Percentiles rank a stretch among this genome's conserved stretches.
Conservation (phyloP, 169 alveolate species). For the Cryptosporidium viatorum region DNA sequence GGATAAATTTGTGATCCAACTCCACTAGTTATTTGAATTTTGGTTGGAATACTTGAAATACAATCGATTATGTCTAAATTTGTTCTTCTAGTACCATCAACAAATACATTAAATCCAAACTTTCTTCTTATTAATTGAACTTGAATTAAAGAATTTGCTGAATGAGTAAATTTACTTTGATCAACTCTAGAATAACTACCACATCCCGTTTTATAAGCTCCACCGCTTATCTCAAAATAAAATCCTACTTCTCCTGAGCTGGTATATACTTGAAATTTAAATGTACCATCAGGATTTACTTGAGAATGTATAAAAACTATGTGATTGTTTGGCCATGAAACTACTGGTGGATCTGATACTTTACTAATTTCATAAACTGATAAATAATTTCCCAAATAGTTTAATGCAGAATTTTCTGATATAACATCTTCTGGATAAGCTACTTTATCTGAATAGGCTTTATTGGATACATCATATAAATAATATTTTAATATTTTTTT, state of each 20-base stretch:
- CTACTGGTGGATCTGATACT: slow-evolving; percentile 21
- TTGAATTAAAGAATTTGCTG: slow-evolving; percentile 12
- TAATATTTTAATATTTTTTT: slow-evolving; percentile 2
- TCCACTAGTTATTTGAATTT: slow-evolving; percentile 16
- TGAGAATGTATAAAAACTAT: slow-evolving; percentile 40
- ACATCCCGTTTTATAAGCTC: slow-evolving; percentile 19
- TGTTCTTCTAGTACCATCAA: slow-evolving; percentile 62
- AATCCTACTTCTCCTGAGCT: slow-evolving; percentile 41
- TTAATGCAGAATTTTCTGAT: slow-evolving; percentile 24
- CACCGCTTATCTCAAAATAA: neutral
- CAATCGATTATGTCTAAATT: slow-evolving; percentile 49
- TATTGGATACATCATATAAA: slow-evolving; percentile 18
- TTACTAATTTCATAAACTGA: neutral
- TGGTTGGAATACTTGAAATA: slow-evolving; percentile 10
- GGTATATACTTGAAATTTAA: slow-evolving; percentile 31
- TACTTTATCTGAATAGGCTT: neutral
- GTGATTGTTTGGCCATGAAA: slow-evolving; percentile 62
- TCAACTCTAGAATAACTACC: slow-evolving; percentile 36
- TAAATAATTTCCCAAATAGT: slow-evolving; percentile 24
- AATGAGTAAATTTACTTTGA: slow-evolving; percentile 13
- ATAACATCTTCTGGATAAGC: slow-evolving; percentile 37
- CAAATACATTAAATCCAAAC: slow-evolving; percentile 68
- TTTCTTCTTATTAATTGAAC: slow-evolving; percentile 33
- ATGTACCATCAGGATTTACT: slow-evolving; percentile 17
- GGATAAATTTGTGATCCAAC: slow-evolving; percentile 27